Base-by-base conservation (phyloP, 1,284 basidiomycete species). In the Rhizopogon hawkerae region DNA sequence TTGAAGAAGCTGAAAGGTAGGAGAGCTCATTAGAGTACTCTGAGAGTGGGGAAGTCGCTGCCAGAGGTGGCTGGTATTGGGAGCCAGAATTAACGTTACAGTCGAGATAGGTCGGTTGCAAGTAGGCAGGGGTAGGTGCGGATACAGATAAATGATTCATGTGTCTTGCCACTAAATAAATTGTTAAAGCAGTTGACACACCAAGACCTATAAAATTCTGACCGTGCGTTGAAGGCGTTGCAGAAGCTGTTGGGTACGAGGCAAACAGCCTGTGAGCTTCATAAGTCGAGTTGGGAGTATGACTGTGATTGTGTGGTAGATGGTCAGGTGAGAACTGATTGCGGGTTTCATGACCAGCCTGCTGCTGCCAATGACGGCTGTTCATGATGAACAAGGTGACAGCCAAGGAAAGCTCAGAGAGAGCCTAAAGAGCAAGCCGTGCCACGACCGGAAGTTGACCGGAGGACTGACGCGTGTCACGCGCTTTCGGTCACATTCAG, bases 191-290 rank as follows among this genome's bases (percentile, higher is more conserved):
- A 64, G 49, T 46, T 42, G 16, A 54, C 47, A 42, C 51, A 47
- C 48, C 46, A 46, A 52, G 47, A 18, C 23, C 48, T 45, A 44
- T 51, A 49, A 50, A 45, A 47, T 18, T 37, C 5, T 54, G 58
- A 84, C 85, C 81, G 58, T 87, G 84, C 38, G 76, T 72, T 5
- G 83, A 74, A 23, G 85, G 83, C 3, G 79, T 83, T 35, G 79
- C 79, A 50, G 83, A 85, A 34, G 81, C 80, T 56, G 82, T 73
- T 14, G 85, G 82, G 60, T 86, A 87, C 31, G 73, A 70, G 6
- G 78, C 73, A 38, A 86, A 69, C 33, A 86, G 63, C 39, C 74
- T 68, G 55, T 84, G 83, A 3, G 81, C 77, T 61, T 81, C 76
- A 45, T 82, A 78, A 5, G 79, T 78, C 2, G 80, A 61, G 54